A percentile compares a stretch with the other conserved stretches of the same genome.
These are phyloP conservation scores for Forsythia viridissima DNA, from an alignment of 257 asterid species.

Conservation along the genomic window DNA sequence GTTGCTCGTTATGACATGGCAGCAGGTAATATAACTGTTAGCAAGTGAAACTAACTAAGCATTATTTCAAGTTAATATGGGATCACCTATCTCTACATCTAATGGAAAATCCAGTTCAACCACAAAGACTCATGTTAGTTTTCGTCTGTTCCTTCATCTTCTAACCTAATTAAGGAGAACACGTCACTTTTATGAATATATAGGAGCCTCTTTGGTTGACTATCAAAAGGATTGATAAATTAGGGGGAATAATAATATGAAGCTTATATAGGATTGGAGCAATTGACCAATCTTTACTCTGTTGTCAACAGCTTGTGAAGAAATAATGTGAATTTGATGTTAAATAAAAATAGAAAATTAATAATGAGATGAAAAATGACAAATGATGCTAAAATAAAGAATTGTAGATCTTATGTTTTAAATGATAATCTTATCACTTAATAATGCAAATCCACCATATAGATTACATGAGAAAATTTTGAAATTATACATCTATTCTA, in stretches of 20 bases:
- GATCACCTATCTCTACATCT: neutral
- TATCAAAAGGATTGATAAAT: no score
- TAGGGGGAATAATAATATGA: no score
- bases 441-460: conserved; percentile 26
- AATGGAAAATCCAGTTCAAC: neutral
- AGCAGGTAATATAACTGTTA: no score
- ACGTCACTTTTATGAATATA: neutral
- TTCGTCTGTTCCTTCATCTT: neutral
- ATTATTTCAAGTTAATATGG: no score
- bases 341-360: neutral
- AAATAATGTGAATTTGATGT: neutral
- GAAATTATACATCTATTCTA: no score
- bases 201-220: neutral
- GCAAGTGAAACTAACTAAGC: neutral
- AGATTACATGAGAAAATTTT: conserved; percentile 22
- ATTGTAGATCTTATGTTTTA: neutral
- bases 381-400: neutral
- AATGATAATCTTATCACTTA: conserved; percentile 16
- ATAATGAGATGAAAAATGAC: no score
- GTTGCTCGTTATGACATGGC: neutral
- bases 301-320: neutral
- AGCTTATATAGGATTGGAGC: no score
- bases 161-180: no score
- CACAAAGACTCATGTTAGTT: neutral
- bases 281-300: no score